phyloP scores from a whole-genome alignment of 306 rosid species.

The Acacia crassicarpa region DNA sequence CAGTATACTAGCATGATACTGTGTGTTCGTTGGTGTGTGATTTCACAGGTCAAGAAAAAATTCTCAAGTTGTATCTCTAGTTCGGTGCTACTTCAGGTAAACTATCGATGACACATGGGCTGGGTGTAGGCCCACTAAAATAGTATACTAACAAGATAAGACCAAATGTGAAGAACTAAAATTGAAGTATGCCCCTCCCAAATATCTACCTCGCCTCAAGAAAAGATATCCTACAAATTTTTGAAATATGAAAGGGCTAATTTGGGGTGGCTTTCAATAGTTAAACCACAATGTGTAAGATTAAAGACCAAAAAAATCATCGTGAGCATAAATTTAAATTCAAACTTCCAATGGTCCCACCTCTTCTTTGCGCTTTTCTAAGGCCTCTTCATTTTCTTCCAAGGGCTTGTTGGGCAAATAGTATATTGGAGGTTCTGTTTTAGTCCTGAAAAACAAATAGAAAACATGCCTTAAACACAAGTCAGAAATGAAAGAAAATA shows the following conservation, averaged over 20 bases:
- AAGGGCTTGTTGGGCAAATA: conserved; percentile 87
- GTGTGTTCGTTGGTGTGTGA: not conserved
- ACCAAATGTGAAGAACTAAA: not conserved
- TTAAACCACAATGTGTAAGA: not conserved
- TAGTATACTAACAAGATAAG: not conserved
- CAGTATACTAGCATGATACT: not conserved
- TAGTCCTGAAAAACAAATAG: conserved; percentile 64
- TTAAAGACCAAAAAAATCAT: conserved; percentile 20
- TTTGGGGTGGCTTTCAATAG: not conserved
- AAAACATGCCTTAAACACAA: conserved; percentile 23
- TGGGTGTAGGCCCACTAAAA: not conserved
- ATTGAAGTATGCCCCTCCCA: conserved; percentile 6
- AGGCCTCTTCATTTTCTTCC: conserved; percentile 54
- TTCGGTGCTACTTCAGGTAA: not conserved
- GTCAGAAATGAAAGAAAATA: conserved; percentile 13
- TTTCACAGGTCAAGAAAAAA: not conserved
- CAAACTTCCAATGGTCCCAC: conserved; percentile 40
- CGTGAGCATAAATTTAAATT: not conserved
- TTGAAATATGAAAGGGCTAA: not conserved
- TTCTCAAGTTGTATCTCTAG: not conserved
- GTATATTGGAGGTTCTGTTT: conserved; percentile 89
- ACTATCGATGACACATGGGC: not conserved
- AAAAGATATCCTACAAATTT: not conserved
- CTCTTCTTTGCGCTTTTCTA: conserved; percentile 79
- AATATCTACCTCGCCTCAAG: not conserved